A percentile compares a stretch with the other conserved stretches of the same genome.
phyloP scores from a whole-genome alignment of 2,329 filamentous ascomycete genomes.

The Calonectria hongkongensis region DNA sequence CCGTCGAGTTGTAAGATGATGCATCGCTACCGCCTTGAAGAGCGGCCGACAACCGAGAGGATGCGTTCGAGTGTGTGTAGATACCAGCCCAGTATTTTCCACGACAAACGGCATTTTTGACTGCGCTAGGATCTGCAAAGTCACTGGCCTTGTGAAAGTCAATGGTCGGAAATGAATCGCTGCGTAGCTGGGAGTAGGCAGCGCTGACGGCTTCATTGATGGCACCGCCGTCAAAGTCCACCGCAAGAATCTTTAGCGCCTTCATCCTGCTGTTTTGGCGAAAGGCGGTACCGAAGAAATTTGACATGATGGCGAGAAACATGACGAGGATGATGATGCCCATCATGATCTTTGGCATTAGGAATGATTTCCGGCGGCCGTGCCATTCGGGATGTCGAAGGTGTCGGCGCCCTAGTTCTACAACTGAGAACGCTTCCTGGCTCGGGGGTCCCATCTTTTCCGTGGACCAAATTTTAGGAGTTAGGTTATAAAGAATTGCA shows the following conservation, averaged over 20 bases:
- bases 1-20: slow-evolving; percentile 56
- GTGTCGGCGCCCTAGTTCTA: slow-evolving; percentile 18
- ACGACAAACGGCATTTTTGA: slow-evolving; percentile 59
- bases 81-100: slow-evolving; percentile 62
- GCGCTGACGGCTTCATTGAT: slow-evolving; percentile 57
- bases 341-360: slow-evolving; percentile 45
- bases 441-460: slow-evolving; percentile 11
- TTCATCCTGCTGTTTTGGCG: slow-evolving; percentile 47
- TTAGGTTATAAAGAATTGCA: neutral
- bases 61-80: slow-evolving; percentile 57
- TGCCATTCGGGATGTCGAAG: slow-evolving; percentile 41
- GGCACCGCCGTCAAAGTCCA: slow-evolving; percentile 57
- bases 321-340: slow-evolving; percentile 46
- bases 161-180: slow-evolving; percentile 57
- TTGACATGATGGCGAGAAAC: slow-evolving; percentile 53
- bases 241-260: slow-evolving; percentile 53
- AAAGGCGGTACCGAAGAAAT: slow-evolving; percentile 59
- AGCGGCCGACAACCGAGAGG: slow-evolving; percentile 55
- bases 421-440: slow-evolving; percentile 25
- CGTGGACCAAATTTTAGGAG: neutral
- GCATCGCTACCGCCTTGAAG: slow-evolving; percentile 49
- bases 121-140: slow-evolving; percentile 51
- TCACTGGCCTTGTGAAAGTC: slow-evolving; percentile 50
- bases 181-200: slow-evolving; percentile 57
- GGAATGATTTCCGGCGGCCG: slow-evolving; percentile 39